These are phyloP conservation scores for Meyerozyma athensensis DNA, from an alignment of 1,139 yeast species.

Conservation along the genomic window DNA sequence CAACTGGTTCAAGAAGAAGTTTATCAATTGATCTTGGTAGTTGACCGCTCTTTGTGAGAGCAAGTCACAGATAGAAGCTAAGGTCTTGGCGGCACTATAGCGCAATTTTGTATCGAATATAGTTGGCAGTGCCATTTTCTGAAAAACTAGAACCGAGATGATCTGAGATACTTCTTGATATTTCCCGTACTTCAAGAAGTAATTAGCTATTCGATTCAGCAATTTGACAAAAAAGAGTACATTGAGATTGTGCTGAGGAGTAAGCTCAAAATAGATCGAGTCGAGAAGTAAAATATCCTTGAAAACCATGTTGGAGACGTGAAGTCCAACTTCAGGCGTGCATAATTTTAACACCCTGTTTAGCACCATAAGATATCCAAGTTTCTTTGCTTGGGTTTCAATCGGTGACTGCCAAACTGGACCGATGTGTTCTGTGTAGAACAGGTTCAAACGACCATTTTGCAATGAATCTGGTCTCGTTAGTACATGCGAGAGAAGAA, in stretches of 20 bases:
- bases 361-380: constrained; percentile 11
- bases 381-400: constrained; percentile 21
- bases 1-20: neutral
- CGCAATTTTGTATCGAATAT: constrained; percentile 30
- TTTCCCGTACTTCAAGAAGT: constrained; percentile 11
- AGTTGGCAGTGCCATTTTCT: constrained; percentile 22
- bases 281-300: constrained; percentile 8
- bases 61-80: constrained; percentile 20
- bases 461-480: constrained; percentile 25
- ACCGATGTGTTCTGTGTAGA: neutral
- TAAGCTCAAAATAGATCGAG: constrained; percentile 9
- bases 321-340: neutral
- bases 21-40: constrained; percentile 26
- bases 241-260: constrained; percentile 18
- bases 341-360: constrained; percentile 1
- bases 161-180: constrained; percentile 19
- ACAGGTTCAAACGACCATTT: neutral
- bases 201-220: constrained; percentile 25
- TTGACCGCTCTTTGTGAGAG: constrained; percentile 24
- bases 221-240: constrained; percentile 31
- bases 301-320: neutral
- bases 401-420: constrained; percentile 7
- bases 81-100: constrained; percentile 34
- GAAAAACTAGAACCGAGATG: constrained; percentile 27
- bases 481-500: constrained; percentile 32